A percentile compares a stretch with the other conserved stretches of the same genome.
phyloP scores from a whole-genome alignment of 2,329 filamentous ascomycete species.

The Furcasterigmium furcatum region DNA sequence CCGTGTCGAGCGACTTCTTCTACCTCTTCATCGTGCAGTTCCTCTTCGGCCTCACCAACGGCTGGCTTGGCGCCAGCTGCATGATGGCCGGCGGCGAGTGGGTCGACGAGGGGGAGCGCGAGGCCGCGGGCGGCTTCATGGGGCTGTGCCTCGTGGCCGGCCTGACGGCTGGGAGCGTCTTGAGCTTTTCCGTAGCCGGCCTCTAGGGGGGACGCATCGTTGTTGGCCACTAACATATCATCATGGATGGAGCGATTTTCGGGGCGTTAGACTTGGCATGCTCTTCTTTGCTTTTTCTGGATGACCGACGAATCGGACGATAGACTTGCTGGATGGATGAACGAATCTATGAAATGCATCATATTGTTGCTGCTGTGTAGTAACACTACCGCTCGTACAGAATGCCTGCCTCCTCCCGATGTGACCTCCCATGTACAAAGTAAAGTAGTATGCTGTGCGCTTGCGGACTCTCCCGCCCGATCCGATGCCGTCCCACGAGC shows the following conservation, averaged over 20 bases:
- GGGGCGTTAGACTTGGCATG: not conserved
- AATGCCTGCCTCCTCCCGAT: too few relatives aligned
- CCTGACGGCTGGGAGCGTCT: slow-evolving; percentile 77
- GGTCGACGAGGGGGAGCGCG: slow-evolving; percentile 78
- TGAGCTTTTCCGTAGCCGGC: slow-evolving; percentile 74
- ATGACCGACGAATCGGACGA: not conserved
- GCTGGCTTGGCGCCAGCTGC: slow-evolving; percentile 79
- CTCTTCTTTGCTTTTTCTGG: not conserved
- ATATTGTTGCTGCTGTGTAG: not conserved
- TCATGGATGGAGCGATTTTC: not conserved
- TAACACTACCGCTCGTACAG: too few relatives aligned
- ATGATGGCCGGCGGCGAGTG: slow-evolving; percentile 89
- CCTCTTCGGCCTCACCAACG: slow-evolving; percentile 80
- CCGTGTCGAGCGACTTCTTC: slow-evolving; percentile 77
- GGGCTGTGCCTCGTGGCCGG: slow-evolving; percentile 83
- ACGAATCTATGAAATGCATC: not conserved
- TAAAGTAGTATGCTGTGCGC: too few relatives aligned
- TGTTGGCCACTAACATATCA: not conserved
- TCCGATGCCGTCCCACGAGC: too few relatives aligned
- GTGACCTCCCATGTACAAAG: too few relatives aligned
- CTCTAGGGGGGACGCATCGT: slow-evolving; percentile 30
- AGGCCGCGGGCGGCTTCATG: slow-evolving; percentile 94
- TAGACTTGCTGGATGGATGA: not conserved
- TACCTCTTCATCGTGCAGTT: slow-evolving; percentile 83
- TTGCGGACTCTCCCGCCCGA: too few relatives aligned